A percentile compares a stretch with the other conserved stretches of the same genome.
These are phyloP conservation scores for Wickerhamiella galacta DNA, from an alignment of 805 yeast genomes.

Conservation along the genomic window DNA sequence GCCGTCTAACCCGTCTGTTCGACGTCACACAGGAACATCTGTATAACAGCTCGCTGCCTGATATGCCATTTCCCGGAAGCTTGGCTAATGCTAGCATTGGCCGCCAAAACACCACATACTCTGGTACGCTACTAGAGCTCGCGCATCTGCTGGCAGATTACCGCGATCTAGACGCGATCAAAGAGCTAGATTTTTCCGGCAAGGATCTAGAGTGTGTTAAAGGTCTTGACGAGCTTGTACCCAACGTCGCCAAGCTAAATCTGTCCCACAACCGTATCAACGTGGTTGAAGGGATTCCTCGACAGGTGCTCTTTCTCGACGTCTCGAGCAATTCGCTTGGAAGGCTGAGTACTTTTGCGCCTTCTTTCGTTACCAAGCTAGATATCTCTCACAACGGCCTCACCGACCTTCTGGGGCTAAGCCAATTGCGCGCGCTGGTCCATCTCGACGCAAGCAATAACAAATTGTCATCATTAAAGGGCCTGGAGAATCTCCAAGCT, in stretches of 20 bases:
- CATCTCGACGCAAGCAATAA: slow-evolving; percentile 13
- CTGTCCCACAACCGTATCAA: slow-evolving; percentile 9
- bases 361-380: slow-evolving; percentile 11
- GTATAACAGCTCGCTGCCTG: neutral
- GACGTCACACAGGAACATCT: neutral
- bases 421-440: slow-evolving; percentile 12
- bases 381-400: slow-evolving; percentile 11
- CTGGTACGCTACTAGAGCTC: slow-evolving; percentile 2
- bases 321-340: slow-evolving; percentile 9
- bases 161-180: slow-evolving; percentile 5
- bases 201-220: slow-evolving; percentile 11
- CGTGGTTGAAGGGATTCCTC: slow-evolving; percentile 14
- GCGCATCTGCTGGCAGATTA: slow-evolving; percentile 5
- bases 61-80: slow-evolving; percentile 8
- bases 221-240: slow-evolving; percentile 12
- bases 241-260: slow-evolving; percentile 9
- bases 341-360: slow-evolving; percentile 11
- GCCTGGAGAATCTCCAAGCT: slow-evolving; percentile 11
- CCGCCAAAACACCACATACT: slow-evolving; percentile 6
- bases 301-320: slow-evolving; percentile 10
- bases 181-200: slow-evolving; percentile 8
- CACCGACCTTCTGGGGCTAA: slow-evolving; percentile 10
- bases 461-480: slow-evolving; percentile 8
- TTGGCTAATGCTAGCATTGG: slow-evolving; percentile 8
- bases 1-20: neutral